Conservation (phyloP, 352 stramenopile species). For the Elongisporangium senticosum region DNA sequence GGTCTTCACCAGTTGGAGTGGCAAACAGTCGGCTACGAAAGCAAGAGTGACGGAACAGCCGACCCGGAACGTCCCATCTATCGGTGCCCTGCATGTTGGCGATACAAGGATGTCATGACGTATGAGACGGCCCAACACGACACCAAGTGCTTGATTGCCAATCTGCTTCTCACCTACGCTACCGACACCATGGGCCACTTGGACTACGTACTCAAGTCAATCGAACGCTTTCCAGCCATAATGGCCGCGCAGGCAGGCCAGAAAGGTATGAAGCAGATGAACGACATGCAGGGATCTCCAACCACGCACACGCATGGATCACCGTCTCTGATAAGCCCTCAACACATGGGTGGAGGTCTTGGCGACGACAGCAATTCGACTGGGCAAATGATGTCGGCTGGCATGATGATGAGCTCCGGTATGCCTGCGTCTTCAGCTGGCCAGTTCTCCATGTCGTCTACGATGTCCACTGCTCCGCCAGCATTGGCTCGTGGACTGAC, state of each 20-base stretch:
- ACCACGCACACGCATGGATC: constrained; percentile 12
- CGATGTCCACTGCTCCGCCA: constrained; percentile 27
- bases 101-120: constrained; percentile 83
- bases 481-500: constrained; percentile 30
- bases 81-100: constrained; percentile 74
- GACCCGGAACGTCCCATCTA: constrained; percentile 77
- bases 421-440: constrained; percentile 34
- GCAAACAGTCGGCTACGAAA: constrained; percentile 78
- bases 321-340: constrained; percentile 38
- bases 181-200: constrained; percentile 75
- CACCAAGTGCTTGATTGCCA: constrained; percentile 79
- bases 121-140: constrained; percentile 81
- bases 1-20: constrained; percentile 77
- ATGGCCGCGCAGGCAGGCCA: constrained; percentile 39
- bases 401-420: constrained; percentile 70
- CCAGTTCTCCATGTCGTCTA: constrained; percentile 44
- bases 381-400: constrained; percentile 46
- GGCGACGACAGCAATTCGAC: constrained; percentile 19
- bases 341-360: constrained; percentile 22
- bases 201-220: constrained; percentile 73
- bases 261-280: constrained; percentile 44
- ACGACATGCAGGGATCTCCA: constrained; percentile 25
- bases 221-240: constrained; percentile 64
- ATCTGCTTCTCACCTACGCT: constrained; percentile 73
- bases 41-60: constrained; percentile 56